Conservation (phyloP, 2,329 filamentous ascomycete genomes). For the Pseudogymnoascus sp. region DNA sequence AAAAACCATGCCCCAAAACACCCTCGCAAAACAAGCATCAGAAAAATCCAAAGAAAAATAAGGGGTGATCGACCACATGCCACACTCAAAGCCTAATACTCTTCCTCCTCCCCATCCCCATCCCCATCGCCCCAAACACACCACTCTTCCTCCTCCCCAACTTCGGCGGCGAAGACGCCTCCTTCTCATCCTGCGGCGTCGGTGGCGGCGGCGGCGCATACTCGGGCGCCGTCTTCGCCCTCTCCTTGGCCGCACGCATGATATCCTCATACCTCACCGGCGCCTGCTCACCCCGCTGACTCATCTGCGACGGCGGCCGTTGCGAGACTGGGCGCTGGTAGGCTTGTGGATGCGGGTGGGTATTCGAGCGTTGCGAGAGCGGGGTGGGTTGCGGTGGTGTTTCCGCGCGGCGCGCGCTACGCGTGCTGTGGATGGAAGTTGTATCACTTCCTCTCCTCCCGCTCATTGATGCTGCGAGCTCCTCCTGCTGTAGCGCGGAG, state of each 20-base stretch:
- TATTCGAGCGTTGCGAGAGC: neutral
- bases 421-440: neutral
- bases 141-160: conserved; percentile 1
- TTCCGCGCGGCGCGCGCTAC: neutral
- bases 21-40: neutral
- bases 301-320: neutral
- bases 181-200: neutral
- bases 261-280: conserved; percentile 1
- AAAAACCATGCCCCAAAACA: neutral
- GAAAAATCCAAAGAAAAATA: neutral
- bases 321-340: neutral
- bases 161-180: neutral
- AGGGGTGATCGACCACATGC: neutral
- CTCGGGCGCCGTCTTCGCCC: neutral
- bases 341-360: neutral
- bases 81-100: conserved; percentile 1
- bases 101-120: neutral
- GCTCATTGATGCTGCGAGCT: neutral
- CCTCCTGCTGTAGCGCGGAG: neutral
- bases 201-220: neutral
- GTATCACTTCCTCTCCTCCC: neutral
- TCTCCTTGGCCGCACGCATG: neutral
- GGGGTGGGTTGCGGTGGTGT: neutral
- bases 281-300: neutral
- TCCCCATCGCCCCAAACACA: conserved; percentile 1